Conservation (phyloP, 768 basidiomycete genomes). For the Tricholoma bakamatsutake region DNA sequence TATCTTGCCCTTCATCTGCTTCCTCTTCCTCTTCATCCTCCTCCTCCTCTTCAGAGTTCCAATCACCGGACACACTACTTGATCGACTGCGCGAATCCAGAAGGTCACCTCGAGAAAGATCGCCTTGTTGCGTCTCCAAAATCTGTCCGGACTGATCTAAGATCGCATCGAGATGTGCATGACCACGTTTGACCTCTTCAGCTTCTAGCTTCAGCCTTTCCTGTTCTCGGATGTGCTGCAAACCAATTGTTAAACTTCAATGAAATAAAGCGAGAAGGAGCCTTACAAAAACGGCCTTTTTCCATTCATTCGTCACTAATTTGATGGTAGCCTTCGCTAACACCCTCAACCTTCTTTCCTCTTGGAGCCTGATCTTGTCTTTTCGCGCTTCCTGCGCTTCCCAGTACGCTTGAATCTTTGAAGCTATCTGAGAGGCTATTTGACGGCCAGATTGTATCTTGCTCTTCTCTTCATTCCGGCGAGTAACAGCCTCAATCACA, state of each 20-base stretch:
- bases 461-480: slow-evolving; percentile 17
- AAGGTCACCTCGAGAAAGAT: slow-evolving; percentile 48
- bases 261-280: background rate
- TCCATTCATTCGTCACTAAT: slow-evolving; percentile 77
- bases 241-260: slow-evolving; percentile 1
- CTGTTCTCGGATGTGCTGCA: slow-evolving; percentile 69
- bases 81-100: slow-evolving; percentile 51
- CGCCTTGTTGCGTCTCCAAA: slow-evolving; percentile 76
- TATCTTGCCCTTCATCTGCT: slow-evolving; percentile 9
- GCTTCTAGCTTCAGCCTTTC: slow-evolving; percentile 56
- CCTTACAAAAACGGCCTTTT: slow-evolving; percentile 78
- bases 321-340: slow-evolving; percentile 70
- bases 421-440: slow-evolving; percentile 52
- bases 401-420: slow-evolving; percentile 69
- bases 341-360: slow-evolving; percentile 60
- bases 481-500: slow-evolving; percentile 43
- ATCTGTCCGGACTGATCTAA: slow-evolving; percentile 85
- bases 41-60: slow-evolving; percentile 22
- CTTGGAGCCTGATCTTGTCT: slow-evolving; percentile 49
- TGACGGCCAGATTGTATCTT: slow-evolving; percentile 29
- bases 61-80: slow-evolving; percentile 37
- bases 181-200: slow-evolving; percentile 75
- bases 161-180: slow-evolving; percentile 85
- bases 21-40: slow-evolving; percentile 15
- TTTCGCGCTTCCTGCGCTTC: slow-evolving; percentile 58